A percentile compares a stretch with the other conserved stretches of the same genome.
Conservation (phyloP, 2,329 filamentous ascomycete genomes). For the Didymella pomorum region DNA sequence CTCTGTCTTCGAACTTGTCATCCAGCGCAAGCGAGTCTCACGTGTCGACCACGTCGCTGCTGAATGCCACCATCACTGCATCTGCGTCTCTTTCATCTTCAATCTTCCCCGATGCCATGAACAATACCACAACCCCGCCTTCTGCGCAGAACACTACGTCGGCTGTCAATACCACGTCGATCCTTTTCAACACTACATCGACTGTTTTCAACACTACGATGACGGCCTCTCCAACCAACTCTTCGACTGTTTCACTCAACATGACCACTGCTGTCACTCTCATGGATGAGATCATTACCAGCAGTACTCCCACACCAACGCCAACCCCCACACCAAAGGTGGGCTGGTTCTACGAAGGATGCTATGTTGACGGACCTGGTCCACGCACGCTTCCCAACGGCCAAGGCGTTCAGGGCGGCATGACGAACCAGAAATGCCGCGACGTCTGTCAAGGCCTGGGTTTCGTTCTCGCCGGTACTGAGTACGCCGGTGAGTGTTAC, state of each 20-base stretch:
- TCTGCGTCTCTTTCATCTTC: background rate
- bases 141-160: background rate
- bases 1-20: background rate
- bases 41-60: background rate
- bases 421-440: slow-evolving; percentile 37
- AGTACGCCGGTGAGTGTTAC: slow-evolving; percentile 35
- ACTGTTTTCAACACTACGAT: background rate
- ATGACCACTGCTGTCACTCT: background rate
- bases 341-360: slow-evolving; percentile 36
- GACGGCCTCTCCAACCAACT: background rate
- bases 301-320: background rate
- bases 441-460: slow-evolving; percentile 29
- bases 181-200: background rate
- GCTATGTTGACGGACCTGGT: slow-evolving; percentile 33
- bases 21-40: background rate
- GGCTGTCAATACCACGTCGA: background rate
- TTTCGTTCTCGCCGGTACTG: slow-evolving; percentile 33
- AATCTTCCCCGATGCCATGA: too few relatives aligned
- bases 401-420: slow-evolving; percentile 26
- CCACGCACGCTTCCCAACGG: slow-evolving; percentile 29
- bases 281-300: background rate
- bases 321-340: slow-evolving; percentile 20
- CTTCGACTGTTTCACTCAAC: background rate
- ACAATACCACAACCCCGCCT: too few relatives aligned
- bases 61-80: background rate